Evolutionary conservation across 2,329 filamentous ascomycete species (phyloP).

Genomic region (Cordyceps javanica): DNA sequence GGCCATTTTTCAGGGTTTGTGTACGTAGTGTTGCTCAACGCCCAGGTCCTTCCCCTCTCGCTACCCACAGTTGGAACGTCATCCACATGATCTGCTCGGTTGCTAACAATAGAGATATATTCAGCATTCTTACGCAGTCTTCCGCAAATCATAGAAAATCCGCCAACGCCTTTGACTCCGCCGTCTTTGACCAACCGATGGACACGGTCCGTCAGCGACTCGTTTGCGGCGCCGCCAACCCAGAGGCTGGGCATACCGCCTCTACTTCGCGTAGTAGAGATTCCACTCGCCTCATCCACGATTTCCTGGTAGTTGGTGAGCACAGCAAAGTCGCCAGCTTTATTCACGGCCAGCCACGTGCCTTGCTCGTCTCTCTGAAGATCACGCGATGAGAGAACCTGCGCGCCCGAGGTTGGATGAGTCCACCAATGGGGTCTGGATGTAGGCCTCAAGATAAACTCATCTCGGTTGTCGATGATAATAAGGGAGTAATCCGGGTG

Average conservation of each 20-base stretch:
- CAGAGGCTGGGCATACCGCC: constrained; percentile 60
- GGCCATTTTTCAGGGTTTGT: constrained; percentile 50
- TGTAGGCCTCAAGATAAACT: constrained; percentile 60
- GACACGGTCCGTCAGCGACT: constrained; percentile 45
- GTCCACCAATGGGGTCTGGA: constrained; percentile 60
- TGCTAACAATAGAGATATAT: constrained; percentile 56
- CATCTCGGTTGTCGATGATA: constrained; percentile 72
- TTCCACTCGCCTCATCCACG: constrained; percentile 38
- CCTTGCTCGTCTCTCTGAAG: constrained; percentile 56
- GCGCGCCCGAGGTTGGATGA: constrained; percentile 33
- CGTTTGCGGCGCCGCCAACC: constrained; percentile 44
- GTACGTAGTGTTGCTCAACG: constrained; percentile 57
- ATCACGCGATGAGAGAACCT: constrained; percentile 55
- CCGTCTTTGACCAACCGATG: constrained; percentile 44
- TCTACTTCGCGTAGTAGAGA: constrained; percentile 39
- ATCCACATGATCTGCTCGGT: constrained; percentile 46
- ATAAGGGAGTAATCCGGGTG: constrained; percentile 72
- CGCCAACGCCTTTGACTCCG: constrained; percentile 55
- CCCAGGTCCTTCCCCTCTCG: constrained; percentile 47
- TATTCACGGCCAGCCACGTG: constrained; percentile 60
- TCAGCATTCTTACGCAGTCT: constrained; percentile 46
- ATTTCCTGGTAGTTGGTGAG: constrained; percentile 62
- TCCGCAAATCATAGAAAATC: constrained; percentile 61
- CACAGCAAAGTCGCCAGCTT: constrained; percentile 53
- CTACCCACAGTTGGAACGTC: constrained; percentile 53